phyloP scores from a whole-genome alignment of 2,329 filamentous ascomycete genomes.

The Aspergillus terreus region DNA sequence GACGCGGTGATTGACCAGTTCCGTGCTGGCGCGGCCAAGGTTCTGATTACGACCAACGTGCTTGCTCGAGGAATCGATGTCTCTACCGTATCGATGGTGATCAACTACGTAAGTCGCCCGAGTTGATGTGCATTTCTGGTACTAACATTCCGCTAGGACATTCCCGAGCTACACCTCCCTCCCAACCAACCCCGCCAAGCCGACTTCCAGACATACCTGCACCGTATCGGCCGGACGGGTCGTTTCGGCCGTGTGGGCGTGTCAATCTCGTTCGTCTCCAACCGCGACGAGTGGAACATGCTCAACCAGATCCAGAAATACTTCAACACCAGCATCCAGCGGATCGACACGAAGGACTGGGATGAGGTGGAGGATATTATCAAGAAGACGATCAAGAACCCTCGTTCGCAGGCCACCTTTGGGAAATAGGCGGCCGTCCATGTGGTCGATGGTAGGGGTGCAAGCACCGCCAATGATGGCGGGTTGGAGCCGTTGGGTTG shows the following conservation, averaged over 20 bases:
- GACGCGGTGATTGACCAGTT: constrained; percentile 84
- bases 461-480: neutral
- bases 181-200: constrained; percentile 61
- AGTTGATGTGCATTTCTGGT: neutral
- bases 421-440: constrained; percentile 8
- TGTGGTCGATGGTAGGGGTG: neutral
- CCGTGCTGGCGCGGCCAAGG: constrained; percentile 81
- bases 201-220: constrained; percentile 92
- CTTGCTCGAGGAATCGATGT: constrained; percentile 93
- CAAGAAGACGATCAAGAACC: constrained; percentile 70
- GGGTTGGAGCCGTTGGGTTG: neutral
- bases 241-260: constrained; percentile 96
- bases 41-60: constrained; percentile 96
- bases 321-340: constrained; percentile 76
- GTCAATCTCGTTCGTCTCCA: constrained; percentile 90
- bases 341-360: constrained; percentile 83
- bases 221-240: constrained; percentile 94
- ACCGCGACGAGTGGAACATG: constrained; percentile 74
- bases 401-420: constrained; percentile 40
- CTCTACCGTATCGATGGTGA: constrained; percentile 89
- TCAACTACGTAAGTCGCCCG: constrained; percentile 70
- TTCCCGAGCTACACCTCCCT: constrained; percentile 62
- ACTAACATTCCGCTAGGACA: constrained; percentile 47
- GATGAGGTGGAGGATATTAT: constrained; percentile 81
- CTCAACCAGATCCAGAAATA: constrained; percentile 74